A percentile compares a stretch with the other conserved stretches of the same genome.
These are phyloP conservation scores for Fusarium sambucinum DNA, from an alignment of 2,329 filamentous ascomycete species.

Conservation along the genomic window DNA sequence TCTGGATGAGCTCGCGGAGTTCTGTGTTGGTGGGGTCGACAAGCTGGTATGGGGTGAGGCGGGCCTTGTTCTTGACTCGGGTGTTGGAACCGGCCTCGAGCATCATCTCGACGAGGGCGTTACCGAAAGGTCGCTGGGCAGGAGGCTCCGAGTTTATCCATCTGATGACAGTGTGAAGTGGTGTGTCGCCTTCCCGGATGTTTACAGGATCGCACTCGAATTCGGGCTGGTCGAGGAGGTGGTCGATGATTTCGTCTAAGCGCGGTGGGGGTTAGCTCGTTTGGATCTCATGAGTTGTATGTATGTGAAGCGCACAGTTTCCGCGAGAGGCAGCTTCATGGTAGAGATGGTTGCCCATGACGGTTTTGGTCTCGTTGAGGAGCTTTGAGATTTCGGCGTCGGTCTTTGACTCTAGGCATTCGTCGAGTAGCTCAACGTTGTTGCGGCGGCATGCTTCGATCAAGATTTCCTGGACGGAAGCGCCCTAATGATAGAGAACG, in stretches of 20 bases:
- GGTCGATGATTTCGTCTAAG: slow-evolving; percentile 82
- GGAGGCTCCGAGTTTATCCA: slow-evolving; percentile 78
- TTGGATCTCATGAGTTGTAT: slow-evolving; percentile 14
- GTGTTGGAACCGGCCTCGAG: slow-evolving; percentile 78
- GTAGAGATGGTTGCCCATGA: slow-evolving; percentile 88
- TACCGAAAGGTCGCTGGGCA: slow-evolving; percentile 73
- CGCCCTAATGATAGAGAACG: slow-evolving; percentile 69
- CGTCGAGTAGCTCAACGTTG: slow-evolving; percentile 85
- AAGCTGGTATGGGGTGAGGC: slow-evolving; percentile 77
- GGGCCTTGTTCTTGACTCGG: slow-evolving; percentile 75
- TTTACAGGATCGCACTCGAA: slow-evolving; percentile 87
- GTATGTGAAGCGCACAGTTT: slow-evolving; percentile 75
- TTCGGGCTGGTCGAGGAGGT: slow-evolving; percentile 83
- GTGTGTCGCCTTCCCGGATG: slow-evolving; percentile 79
- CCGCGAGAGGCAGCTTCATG: slow-evolving; percentile 89
- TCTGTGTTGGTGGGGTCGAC: slow-evolving; percentile 77
- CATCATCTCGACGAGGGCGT: slow-evolving; percentile 80
- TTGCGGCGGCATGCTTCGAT: slow-evolving; percentile 94
- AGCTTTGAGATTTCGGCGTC: slow-evolving; percentile 78
- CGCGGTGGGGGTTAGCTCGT: slow-evolving; percentile 26
- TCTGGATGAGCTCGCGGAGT: slow-evolving; percentile 72
- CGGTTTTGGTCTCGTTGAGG: slow-evolving; percentile 87
- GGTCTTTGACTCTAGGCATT: slow-evolving; percentile 73
- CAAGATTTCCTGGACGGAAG: slow-evolving; percentile 84
- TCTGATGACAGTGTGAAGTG: slow-evolving; percentile 81